Conservation (phyloP, 306 rosid species). For the Castanea crenata region DNA sequence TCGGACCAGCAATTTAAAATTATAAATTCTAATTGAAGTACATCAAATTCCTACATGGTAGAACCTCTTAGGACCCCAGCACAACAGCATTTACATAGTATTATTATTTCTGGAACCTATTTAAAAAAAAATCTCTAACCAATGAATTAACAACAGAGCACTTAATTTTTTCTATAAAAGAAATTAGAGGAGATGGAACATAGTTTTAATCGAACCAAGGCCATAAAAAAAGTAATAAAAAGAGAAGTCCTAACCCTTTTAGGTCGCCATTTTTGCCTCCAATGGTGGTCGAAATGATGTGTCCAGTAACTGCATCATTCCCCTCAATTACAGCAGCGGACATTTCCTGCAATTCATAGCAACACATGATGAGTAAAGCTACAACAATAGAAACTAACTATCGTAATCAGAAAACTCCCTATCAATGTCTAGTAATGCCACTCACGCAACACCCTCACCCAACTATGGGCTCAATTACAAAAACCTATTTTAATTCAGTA, state of each 20-base stretch:
- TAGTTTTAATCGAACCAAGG: not conserved
- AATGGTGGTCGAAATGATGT: slow-evolving; percentile 89
- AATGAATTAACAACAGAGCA: not conserved
- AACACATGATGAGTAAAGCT: slow-evolving; percentile 8
- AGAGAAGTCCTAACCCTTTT: slow-evolving; percentile 57
- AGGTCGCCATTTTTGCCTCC: slow-evolving; percentile 95
- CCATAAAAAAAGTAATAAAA: not conserved
- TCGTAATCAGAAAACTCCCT: slow-evolving; percentile 12
- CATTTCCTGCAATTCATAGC: slow-evolving; percentile 70
- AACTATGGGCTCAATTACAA: not conserved
- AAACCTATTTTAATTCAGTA: not conserved
- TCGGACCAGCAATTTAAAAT: slow-evolving; percentile 13
- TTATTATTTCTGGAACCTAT: not conserved
- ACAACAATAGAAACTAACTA: not conserved
- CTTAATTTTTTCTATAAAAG: not conserved
- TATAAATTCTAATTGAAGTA: slow-evolving; percentile 2
- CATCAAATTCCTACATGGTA: not conserved
- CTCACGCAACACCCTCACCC: slow-evolving; percentile 8
- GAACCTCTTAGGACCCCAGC: not conserved
- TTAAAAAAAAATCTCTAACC: not conserved
- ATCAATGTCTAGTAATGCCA: slow-evolving; percentile 6
- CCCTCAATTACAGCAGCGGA: slow-evolving; percentile 63
- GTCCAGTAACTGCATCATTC: slow-evolving; percentile 83
- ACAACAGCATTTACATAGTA: not conserved
- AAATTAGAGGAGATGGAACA: not conserved